A percentile compares a stretch with the other conserved stretches of the same genome.
phyloP scores from a whole-genome alignment of 495 filamentous ascomycete species.

The Penicillium macrosclerotiorum region DNA sequence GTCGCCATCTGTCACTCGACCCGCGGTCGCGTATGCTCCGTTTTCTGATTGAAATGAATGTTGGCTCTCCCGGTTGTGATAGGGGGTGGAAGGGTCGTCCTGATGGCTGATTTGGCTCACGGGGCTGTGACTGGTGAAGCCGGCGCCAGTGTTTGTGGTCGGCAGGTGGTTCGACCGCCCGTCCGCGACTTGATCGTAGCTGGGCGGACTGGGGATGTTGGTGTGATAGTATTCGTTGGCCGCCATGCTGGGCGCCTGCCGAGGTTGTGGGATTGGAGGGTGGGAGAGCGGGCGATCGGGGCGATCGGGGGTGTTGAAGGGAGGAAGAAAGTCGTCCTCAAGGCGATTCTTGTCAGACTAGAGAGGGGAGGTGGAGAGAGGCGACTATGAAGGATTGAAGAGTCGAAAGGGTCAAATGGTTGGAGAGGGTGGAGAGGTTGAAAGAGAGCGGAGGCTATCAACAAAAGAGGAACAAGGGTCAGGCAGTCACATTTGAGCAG shows the following conservation, averaged over 20 bases:
- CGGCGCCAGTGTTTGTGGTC: slow-evolving; percentile 24
- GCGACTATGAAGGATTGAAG: neutral
- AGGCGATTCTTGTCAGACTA: neutral
- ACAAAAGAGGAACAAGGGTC: slow-evolving; percentile 5
- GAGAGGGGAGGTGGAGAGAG: neutral
- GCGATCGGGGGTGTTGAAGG: neutral
- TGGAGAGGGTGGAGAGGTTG: neutral
- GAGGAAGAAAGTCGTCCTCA: slow-evolving; percentile 4
- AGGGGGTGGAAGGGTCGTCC: slow-evolving; percentile 28
- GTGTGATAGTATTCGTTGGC: slow-evolving; percentile 77
- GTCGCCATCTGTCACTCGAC: slow-evolving; percentile 34
- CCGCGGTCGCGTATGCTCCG: slow-evolving; percentile 31
- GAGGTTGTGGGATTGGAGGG: slow-evolving; percentile 4
- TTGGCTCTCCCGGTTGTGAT: slow-evolving; percentile 40
- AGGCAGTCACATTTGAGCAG: slow-evolving; percentile 26
- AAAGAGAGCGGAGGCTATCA: neutral
- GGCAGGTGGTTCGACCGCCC: slow-evolving; percentile 17
- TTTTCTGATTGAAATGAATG: slow-evolving; percentile 40
- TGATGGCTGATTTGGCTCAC: slow-evolving; percentile 20
- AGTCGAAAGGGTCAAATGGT: slow-evolving; percentile 1
- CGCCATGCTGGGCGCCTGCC: slow-evolving; percentile 59
- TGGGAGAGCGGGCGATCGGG: neutral
- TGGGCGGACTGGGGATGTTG: slow-evolving; percentile 41
- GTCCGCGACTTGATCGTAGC: slow-evolving; percentile 36
- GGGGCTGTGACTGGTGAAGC: slow-evolving; percentile 23